phyloP scores from a whole-genome alignment of 2,329 filamentous ascomycete species.

The Fusarium udum region DNA sequence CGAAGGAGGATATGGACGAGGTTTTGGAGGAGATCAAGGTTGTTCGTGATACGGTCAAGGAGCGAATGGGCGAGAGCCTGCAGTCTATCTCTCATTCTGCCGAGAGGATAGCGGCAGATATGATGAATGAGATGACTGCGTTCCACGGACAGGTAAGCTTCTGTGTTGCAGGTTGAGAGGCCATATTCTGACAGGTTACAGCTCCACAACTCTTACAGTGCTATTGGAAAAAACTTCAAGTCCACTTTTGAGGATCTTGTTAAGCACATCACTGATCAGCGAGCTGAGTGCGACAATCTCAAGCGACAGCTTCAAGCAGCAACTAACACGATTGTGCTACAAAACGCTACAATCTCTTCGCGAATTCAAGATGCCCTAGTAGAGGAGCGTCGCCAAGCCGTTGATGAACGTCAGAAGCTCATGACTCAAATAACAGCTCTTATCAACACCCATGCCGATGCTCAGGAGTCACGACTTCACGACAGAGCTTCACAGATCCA shows the following conservation, averaged over 20 bases:
- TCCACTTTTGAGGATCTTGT: conserved; percentile 83
- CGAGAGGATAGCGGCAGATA: conserved; percentile 88
- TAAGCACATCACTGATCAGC: conserved; percentile 78
- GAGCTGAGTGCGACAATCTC: conserved; percentile 77
- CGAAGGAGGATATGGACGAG: conserved; percentile 88
- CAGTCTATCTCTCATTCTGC: conserved; percentile 84
- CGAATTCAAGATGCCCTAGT: conserved; percentile 75
- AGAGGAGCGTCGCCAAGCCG: conserved; percentile 78
- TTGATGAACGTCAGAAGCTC: conserved; percentile 77
- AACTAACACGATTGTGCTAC: conserved; percentile 72
- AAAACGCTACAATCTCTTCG: conserved; percentile 72
- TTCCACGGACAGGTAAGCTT: conserved; percentile 74
- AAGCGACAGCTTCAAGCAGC: conserved; percentile 77
- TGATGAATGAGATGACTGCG: conserved; percentile 83
- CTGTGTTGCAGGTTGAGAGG: too few relatives aligned
- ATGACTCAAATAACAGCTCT: conserved; percentile 81
- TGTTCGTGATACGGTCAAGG: conserved; percentile 88
- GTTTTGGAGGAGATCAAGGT: conserved; percentile 91
- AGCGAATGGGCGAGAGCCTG: conserved; percentile 83
- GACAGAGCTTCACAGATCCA: conserved; percentile 71
- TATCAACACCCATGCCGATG: conserved; percentile 76
- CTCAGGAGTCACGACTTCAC: conserved; percentile 76
- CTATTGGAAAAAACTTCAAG: conserved; percentile 87
- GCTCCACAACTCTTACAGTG: conserved; percentile 85
- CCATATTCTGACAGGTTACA: conserved; percentile 48